phyloP scores from a whole-genome alignment of 805 yeast genomes.

The Candida orba region DNA sequence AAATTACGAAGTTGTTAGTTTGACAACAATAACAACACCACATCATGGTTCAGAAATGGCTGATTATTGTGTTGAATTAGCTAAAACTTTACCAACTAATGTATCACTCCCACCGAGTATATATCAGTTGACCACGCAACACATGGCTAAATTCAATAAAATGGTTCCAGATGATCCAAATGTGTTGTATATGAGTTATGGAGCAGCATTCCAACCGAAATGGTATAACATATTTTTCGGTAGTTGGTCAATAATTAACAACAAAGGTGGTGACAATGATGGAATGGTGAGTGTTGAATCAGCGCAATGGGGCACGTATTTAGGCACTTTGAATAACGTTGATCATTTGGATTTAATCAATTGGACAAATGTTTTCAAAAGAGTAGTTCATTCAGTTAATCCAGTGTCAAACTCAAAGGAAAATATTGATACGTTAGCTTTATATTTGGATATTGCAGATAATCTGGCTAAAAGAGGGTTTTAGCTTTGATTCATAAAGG shows the following conservation, averaged over 20 bases:
- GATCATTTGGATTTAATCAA: constrained; percentile 86
- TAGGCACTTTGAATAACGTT: constrained; percentile 69
- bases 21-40: constrained; percentile 85
- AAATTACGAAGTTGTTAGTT: constrained; percentile 54
- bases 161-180: constrained; percentile 45
- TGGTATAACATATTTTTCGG: constrained; percentile 54
- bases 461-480: constrained; percentile 51
- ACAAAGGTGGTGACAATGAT: constrained; percentile 56
- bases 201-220: constrained; percentile 61
- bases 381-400: constrained; percentile 10
- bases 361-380: constrained; percentile 57
- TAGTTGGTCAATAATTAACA: constrained; percentile 57
- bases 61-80: constrained; percentile 45
- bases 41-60: constrained; percentile 85
- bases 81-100: constrained; percentile 16
- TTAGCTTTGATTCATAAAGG: constrained; percentile 20
- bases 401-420: constrained; percentile 19
- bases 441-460: constrained; percentile 63
- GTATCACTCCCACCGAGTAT: constrained; percentile 36
- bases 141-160: constrained; percentile 47
- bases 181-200: constrained; percentile 77
- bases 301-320: constrained; percentile 76
- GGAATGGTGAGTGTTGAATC: constrained; percentile 79
- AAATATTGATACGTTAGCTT: constrained; percentile 55
- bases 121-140: constrained; percentile 56